These are phyloP conservation scores for Catunica adiposa DNA, from an alignment of 2,329 filamentous ascomycete species.

Conservation along the genomic window DNA sequence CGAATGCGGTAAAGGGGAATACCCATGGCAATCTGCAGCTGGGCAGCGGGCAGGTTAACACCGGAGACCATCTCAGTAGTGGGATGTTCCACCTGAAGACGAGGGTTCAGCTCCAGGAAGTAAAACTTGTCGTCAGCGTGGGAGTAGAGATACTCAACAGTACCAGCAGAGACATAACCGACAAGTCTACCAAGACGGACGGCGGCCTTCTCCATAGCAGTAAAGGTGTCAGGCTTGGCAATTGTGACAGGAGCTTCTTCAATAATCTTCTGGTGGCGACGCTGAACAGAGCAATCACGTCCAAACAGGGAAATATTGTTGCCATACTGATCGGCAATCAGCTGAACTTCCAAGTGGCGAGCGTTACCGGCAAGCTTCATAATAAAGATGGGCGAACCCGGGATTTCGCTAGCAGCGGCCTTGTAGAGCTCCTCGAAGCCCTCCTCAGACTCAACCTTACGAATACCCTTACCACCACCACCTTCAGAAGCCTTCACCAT, in stretches of 20 bases:
- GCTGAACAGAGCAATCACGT: conserved; percentile 95
- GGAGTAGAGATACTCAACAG: conserved; percentile 97
- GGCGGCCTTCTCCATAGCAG: conserved; percentile 89
- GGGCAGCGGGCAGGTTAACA: conserved; percentile 89
- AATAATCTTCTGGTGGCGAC: conserved; percentile 98
- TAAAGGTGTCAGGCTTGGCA: conserved; percentile 76
- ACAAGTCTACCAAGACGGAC: conserved; percentile 87
- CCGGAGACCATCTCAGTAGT: conserved; percentile 99
- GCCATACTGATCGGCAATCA: conserved; percentile 95
- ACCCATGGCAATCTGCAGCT: conserved; percentile 98
- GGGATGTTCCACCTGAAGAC: conserved; percentile 98
- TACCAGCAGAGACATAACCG: conserved; percentile 96
- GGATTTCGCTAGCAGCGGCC: conserved; percentile 91
- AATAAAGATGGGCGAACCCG: conserved; percentile 97
- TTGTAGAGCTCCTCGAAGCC: conserved; percentile 81
- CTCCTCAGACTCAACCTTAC: conserved; percentile 75
- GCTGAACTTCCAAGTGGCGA: conserved; percentile 89
- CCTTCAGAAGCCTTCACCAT: conserved; percentile 99
- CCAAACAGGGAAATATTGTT: conserved; percentile 99
- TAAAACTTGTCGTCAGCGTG: conserved; percentile 98
- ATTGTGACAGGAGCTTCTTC: conserved; percentile 97
- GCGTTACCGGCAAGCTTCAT: conserved; percentile 98
- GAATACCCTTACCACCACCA: conserved; percentile 97
- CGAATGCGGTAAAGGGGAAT: conserved; percentile 86
- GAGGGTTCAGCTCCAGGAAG: conserved; percentile 95